A percentile compares a stretch with the other conserved stretches of the same genome.
Evolutionary conservation across 2,329 filamentous ascomycete genomes (phyloP).

Genomic region (Curvularia lunata): DNA sequence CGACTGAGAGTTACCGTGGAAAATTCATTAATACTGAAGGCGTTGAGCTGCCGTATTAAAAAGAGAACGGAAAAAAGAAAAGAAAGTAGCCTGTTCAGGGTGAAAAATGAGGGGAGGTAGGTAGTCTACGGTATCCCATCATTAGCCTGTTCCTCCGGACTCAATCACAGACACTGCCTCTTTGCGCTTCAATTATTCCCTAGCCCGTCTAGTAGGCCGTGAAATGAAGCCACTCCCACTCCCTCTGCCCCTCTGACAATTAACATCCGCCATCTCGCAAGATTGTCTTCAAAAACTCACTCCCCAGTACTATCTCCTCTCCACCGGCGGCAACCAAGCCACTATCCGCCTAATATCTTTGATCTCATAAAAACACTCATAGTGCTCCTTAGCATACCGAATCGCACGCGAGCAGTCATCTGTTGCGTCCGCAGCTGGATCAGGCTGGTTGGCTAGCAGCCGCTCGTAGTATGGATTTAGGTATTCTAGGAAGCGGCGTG

Average conservation of each 20-base stretch:
- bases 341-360: slow-evolving; percentile 27
- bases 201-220: too few relatives aligned
- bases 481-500: slow-evolving; percentile 14
- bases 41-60: not conserved
- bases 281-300: not conserved
- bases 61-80: not conserved
- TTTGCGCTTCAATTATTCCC: not conserved
- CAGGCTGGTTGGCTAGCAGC: slow-evolving; percentile 31
- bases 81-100: not conserved
- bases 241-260: too few relatives aligned
- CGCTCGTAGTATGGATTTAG: slow-evolving; percentile 30
- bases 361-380: slow-evolving; percentile 31
- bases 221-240: too few relatives aligned
- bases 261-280: not conserved
- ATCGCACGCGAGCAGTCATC: slow-evolving; percentile 29
- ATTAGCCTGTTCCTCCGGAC: not conserved
- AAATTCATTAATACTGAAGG: not conserved
- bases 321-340: slow-evolving; percentile 14
- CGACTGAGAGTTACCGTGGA: not conserved
- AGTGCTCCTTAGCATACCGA: slow-evolving; percentile 31
- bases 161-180: not conserved
- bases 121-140: not conserved
- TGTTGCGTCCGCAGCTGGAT: slow-evolving; percentile 21
- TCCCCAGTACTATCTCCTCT: not conserved
- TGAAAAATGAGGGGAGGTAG: not conserved